Evolutionary conservation across 2,329 filamentous ascomycete species (phyloP), one percentile per base, ranked within the genome.

Genomic region (Ascochyta koolunga): DNA sequence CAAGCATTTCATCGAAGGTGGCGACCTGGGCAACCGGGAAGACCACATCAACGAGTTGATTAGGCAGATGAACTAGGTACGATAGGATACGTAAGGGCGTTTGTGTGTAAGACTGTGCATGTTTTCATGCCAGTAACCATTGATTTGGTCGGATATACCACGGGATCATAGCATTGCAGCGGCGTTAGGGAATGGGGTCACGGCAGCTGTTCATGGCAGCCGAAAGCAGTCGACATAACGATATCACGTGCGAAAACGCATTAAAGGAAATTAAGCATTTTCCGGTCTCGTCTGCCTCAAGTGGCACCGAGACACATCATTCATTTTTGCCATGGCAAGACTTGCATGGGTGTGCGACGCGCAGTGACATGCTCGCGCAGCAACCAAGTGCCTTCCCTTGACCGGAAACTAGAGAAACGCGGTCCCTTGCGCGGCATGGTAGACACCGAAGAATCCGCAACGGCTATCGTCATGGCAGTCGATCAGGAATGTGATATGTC

Each of bases 1-100:
- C 88, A 95, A 92, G 86, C 93, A 98, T 85, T 98, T 91, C 84
- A 90, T 98, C 64, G 90, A 97, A 86, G 95, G 93, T 81, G 95
- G 95, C 89, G 95, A 99, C 81, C 84, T 96, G 72, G 95, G 95
- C 79, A 98, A 99, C 88, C 90, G 95, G 69, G 95, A 99, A 86
- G 93, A 98, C 75, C 88, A 93, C 83, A 97, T 98, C 87, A 98
- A 98, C 82, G 84, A 81, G 74, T 87, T 98, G 77, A 89, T 99
- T 84, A 88, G 91, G 81, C 91, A 96, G 84, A 98, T 98, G 95
- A 98, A 98, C 87, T 99, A 96, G 77, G 40, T 46, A 24, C 33
- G 21, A 46, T 29, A 10, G 2, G 27, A 13, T 13, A 32, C 42
- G 50, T 52, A 50, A 50, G 42, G 48, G 43, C 53, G 53, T 54